These are phyloP conservation scores for Annulohypoxylon moriforme DNA, from an alignment of 495 filamentous ascomycete species.

Conservation along the genomic window DNA sequence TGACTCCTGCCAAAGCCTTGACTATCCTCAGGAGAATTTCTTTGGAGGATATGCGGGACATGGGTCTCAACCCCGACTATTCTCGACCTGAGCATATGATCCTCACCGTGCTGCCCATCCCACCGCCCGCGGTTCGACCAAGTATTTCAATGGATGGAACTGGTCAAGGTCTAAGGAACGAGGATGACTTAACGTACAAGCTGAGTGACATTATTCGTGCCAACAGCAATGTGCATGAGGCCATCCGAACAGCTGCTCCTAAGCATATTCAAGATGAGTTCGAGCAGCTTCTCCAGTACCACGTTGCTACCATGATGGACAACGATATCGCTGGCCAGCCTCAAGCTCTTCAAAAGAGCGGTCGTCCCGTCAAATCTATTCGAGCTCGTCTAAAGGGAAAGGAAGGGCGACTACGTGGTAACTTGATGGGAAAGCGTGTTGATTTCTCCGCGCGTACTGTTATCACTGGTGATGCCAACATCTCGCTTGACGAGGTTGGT, in stretches of 20 bases:
- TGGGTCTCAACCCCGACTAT: constrained; percentile 92
- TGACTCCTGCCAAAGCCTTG: constrained; percentile 85
- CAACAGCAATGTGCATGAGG: constrained; percentile 91
- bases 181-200: constrained; percentile 99
- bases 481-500: constrained; percentile 95
- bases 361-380: constrained; percentile 94
- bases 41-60: constrained; percentile 79
- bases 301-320: constrained; percentile 99
- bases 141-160: constrained; percentile 96
- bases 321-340: constrained; percentile 98
- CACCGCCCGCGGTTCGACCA: constrained; percentile 92
- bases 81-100: constrained; percentile 99
- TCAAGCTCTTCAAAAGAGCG: constrained; percentile 95
- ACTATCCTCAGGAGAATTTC: constrained; percentile 87
- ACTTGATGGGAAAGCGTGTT: constrained; percentile 99
- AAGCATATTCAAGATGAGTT: constrained; percentile 91
- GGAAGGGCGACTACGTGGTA: constrained; percentile 95
- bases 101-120: constrained; percentile 92
- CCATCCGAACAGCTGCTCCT: constrained; percentile 87
- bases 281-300: constrained; percentile 92
- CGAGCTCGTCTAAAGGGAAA: constrained; percentile 97
- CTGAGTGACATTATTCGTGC: constrained; percentile 97
- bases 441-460: constrained; percentile 99
- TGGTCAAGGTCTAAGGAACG: constrained; percentile 84
- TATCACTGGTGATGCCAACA: constrained; percentile 97